Conservation (phyloP, 2,329 filamentous ascomycete species). For the Penicillium sp. region DNA sequence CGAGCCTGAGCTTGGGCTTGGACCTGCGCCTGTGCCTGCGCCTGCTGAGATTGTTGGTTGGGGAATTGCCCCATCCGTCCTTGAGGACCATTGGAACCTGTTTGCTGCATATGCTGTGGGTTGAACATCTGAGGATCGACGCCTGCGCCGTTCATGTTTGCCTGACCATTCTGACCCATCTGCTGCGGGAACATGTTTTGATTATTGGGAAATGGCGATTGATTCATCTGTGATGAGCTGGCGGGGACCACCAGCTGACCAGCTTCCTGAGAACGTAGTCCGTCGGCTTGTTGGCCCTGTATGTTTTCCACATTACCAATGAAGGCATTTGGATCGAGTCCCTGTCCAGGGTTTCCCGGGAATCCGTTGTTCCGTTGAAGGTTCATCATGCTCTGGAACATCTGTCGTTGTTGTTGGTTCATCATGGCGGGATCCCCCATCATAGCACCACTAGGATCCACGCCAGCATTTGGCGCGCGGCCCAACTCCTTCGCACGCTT, state of each 20-base stretch:
- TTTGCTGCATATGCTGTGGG: slow-evolving; percentile 47
- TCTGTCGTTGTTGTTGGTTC: slow-evolving; percentile 45
- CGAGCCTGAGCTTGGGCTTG: slow-evolving; percentile 44
- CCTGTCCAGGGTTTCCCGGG: slow-evolving; percentile 36
- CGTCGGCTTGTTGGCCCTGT: slow-evolving; percentile 64
- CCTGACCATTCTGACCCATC: slow-evolving; percentile 43
- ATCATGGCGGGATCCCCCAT: slow-evolving; percentile 42
- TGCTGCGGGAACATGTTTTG: slow-evolving; percentile 50
- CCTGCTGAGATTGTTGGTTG: slow-evolving; percentile 32
- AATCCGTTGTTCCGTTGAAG: slow-evolving; percentile 43
- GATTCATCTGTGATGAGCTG: slow-evolving; percentile 59
- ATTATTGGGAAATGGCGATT: slow-evolving; percentile 44
- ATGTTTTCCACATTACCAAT: slow-evolving; percentile 58
- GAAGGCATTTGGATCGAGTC: slow-evolving; percentile 41
- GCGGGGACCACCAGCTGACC: slow-evolving; percentile 68
- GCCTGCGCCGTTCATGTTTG: slow-evolving; percentile 40
- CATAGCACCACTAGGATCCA: slow-evolving; percentile 36
- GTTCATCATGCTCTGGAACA: slow-evolving; percentile 47
- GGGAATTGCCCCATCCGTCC: slow-evolving; percentile 47
- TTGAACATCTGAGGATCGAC: slow-evolving; percentile 46
- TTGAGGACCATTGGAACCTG: slow-evolving; percentile 48
- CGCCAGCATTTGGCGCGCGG: slow-evolving; percentile 33
- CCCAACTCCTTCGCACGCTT: slow-evolving; percentile 38
- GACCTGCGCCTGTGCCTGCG: slow-evolving; percentile 33
- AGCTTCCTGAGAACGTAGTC: slow-evolving; percentile 63